Evolutionary conservation across 768 basidiomycete species (phyloP).

Genomic region (Pisolithus tinctorius): DNA sequence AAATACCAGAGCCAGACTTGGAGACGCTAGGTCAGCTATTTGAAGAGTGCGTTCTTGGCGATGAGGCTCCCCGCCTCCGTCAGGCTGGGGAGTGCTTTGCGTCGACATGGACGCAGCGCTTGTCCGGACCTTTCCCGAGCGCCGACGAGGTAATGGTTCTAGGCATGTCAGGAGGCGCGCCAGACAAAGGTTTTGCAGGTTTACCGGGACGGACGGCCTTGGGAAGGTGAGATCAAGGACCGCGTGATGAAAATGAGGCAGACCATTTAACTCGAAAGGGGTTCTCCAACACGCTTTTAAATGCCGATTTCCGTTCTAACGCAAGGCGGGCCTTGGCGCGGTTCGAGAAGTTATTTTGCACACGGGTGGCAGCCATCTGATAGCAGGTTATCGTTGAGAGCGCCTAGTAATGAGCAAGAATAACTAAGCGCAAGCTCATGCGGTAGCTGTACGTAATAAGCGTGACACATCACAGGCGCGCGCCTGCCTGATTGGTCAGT

Average conservation of each 20-base stretch:
- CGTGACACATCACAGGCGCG: too few species aligned
- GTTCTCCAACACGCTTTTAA: slow-evolving; percentile 65
- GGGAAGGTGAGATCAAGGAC: not conserved
- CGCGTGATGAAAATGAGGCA: slow-evolving; percentile 4
- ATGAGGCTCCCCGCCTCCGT: too few species aligned
- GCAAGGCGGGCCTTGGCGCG: slow-evolving; percentile 43
- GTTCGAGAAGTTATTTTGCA: slow-evolving; percentile 55
- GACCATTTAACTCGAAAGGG: slow-evolving; percentile 70
- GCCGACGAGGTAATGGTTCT: slow-evolving; percentile 37
- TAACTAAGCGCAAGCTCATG: not conserved
- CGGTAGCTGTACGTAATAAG: too few species aligned
- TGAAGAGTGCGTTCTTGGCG: too few species aligned
- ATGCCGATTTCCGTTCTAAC: slow-evolving; percentile 55
- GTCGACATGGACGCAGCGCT: too few species aligned
- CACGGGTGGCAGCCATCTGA: slow-evolving; percentile 45
- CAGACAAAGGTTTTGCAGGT: slow-evolving; percentile 56
- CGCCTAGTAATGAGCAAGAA: not conserved
- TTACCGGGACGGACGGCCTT: slow-evolving; percentile 60
- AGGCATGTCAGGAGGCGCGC: slow-evolving; percentile 44
- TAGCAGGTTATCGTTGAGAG: not conserved
- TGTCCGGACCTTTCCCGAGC: slow-evolving; percentile 12
- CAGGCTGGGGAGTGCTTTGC: too few species aligned
- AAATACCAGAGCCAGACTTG: slow-evolving; percentile 43
- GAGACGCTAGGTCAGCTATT: not conserved
- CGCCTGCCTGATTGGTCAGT: too few species aligned